A percentile compares a stretch with the other conserved stretches of the same genome.
These are phyloP conservation scores for Tricholoma saponaceum DNA, from an alignment of 768 basidiomycete genomes.

Conservation along the genomic window DNA sequence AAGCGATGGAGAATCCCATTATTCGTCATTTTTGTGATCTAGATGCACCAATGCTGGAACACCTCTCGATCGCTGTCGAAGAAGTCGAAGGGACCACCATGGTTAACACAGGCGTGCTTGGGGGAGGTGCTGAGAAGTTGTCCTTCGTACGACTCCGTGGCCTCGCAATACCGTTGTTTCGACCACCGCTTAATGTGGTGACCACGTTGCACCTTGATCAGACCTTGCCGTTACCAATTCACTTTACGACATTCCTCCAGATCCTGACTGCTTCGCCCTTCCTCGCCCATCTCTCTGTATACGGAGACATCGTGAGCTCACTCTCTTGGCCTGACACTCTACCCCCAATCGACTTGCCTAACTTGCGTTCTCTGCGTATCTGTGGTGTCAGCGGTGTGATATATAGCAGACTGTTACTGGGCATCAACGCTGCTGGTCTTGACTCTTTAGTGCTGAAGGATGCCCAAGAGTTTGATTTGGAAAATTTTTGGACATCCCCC, in stretches of 20 bases:
- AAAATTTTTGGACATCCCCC: constrained; percentile 26
- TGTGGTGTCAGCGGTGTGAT: constrained; percentile 32
- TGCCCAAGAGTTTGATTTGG: constrained; percentile 37
- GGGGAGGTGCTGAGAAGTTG: constrained; percentile 25
- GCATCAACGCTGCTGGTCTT: constrained; percentile 35
- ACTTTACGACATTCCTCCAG: constrained; percentile 28
- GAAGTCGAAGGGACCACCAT: constrained; percentile 21
- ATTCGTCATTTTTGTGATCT: constrained; percentile 25
- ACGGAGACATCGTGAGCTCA: constrained; percentile 35
- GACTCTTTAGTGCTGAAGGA: constrained; percentile 39
- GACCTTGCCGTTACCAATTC: constrained; percentile 30
- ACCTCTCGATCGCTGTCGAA: constrained; percentile 35
- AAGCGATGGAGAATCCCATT: constrained; percentile 20
- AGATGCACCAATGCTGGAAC: constrained; percentile 29
- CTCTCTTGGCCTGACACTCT: constrained; percentile 20
- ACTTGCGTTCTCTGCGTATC: constrained; percentile 37
- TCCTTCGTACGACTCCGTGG: constrained; percentile 41
- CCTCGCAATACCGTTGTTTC: constrained; percentile 36
- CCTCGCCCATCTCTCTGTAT: constrained; percentile 39
- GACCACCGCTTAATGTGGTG: constrained; percentile 29
- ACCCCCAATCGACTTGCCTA: constrained; percentile 27
- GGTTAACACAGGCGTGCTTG: constrained; percentile 23
- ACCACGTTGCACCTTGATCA: constrained; percentile 44
- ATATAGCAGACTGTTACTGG: constrained; percentile 34
- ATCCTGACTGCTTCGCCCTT: constrained; percentile 30